These are phyloP conservation scores for Daldinia childiae DNA, from an alignment of 495 filamentous ascomycete genomes.

Conservation along the genomic window DNA sequence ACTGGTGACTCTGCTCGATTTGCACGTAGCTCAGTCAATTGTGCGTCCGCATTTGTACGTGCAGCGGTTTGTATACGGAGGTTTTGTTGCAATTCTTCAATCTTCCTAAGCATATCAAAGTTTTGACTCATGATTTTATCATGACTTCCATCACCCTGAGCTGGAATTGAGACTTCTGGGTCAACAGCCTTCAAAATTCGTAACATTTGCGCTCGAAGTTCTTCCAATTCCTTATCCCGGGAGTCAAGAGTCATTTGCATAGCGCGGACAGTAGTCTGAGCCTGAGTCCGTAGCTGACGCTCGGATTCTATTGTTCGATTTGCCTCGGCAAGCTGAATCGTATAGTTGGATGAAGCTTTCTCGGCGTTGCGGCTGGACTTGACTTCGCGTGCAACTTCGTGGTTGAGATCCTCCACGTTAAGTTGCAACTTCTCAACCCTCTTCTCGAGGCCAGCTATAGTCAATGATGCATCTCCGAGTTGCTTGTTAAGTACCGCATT, in stretches of 20 bases:
- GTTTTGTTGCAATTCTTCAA: conserved; percentile 89
- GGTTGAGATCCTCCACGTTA: conserved; percentile 90
- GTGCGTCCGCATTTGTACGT: conserved; percentile 81
- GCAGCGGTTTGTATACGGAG: conserved; percentile 87
- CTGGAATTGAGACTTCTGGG: conserved; percentile 66
- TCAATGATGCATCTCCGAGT: conserved; percentile 86
- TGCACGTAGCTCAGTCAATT: conserved; percentile 81
- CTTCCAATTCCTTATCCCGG: conserved; percentile 78
- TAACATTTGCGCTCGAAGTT: conserved; percentile 80
- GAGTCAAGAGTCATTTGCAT: conserved; percentile 80
- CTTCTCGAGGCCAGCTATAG: conserved; percentile 88
- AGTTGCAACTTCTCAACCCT: conserved; percentile 94
- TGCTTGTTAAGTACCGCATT: conserved; percentile 82
- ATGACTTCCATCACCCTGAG: conserved; percentile 57
- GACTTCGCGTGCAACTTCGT: conserved; percentile 90
- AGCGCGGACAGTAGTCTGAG: conserved; percentile 84
- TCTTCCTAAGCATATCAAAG: conserved; percentile 83
- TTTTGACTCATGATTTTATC: conserved; percentile 65
- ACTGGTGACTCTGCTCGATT: conserved; percentile 77
- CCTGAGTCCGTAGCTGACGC: conserved; percentile 82
- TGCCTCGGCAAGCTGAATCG: conserved; percentile 84
- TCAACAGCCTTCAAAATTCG: conserved; percentile 86
- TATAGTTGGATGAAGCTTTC: conserved; percentile 83
- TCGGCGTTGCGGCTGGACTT: conserved; percentile 92
- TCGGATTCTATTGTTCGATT: conserved; percentile 93